Evolutionary conservation across 352 stramenopile genomes (phyloP), one percentile per base, ranked within the genome.

Genomic region (Pythium pyrilobum): DNA sequence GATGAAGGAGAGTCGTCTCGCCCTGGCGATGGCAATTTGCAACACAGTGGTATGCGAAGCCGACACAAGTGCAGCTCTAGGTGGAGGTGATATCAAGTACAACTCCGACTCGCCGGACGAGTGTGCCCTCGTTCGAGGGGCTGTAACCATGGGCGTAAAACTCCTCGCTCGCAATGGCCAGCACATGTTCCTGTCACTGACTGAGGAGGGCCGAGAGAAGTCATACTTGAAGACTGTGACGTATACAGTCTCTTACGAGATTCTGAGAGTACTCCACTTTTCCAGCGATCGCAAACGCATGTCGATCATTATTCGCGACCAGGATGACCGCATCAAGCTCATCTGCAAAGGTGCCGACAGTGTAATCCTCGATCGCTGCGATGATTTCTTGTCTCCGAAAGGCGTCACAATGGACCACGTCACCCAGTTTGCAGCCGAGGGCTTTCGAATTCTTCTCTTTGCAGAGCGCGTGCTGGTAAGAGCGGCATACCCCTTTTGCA

Each of bases 101-200:
- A 95, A 95, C 52, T 92, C 92, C 3, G 87, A 96, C 50, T 97
- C 87, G 7, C 93, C 93, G 0, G 93, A 98, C 55, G 93, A 98
- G 57, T 86, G 86, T 31, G 93, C 93, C 7, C 71, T 98, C 0
- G 92, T 98, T 0, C 64, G 81, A 16, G 89, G 83, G 3, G 89
- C 85, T 0, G 68, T 74, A 25, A 42, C 59, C 2, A 87, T 96
- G 63, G 92, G 92, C 0, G 64, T 96, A 2, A 76, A 82, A 18
- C 77, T 98, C 16, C 63, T 94, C 6, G 75, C 69, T 10, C 67
- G 76, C 28, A 82, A 70, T 29, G 74, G 66, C 0, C 57, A 76
- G 16, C 67, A 75, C 25, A 45, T 90, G 36, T 77, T 78, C 46
- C 32, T 90, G n/a, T 72, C 75, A 12, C 60, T 87, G 13, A 85